phyloP scores from a whole-genome alignment of 352 stramenopile genomes.

The Pythium guiyangense region DNA sequence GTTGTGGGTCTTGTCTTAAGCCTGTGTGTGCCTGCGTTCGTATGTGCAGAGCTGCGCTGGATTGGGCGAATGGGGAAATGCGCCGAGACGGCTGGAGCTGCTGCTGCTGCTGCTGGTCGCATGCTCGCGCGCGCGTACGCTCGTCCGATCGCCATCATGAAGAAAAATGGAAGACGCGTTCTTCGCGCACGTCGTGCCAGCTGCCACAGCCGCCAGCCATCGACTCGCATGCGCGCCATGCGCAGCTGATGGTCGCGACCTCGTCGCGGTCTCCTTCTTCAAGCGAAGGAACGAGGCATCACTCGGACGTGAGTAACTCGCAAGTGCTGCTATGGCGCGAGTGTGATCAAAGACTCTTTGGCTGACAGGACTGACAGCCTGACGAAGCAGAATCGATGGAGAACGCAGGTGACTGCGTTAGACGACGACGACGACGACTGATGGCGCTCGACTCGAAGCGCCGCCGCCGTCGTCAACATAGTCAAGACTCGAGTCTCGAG shows the following conservation, averaged over 20 bases:
- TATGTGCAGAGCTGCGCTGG: neutral
- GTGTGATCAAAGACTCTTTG: too few species aligned
- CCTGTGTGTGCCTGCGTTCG: neutral
- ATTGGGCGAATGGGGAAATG: constrained; percentile 6
- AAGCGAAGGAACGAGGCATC: constrained; percentile 1
- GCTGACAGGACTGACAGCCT: too few species aligned
- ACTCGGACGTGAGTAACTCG: constrained; percentile 6
- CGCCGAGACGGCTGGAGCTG: neutral
- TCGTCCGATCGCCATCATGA: neutral
- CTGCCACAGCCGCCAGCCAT: neutral
- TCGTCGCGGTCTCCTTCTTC: neutral
- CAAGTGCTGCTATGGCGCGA: neutral
- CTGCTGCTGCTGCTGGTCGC: neutral
- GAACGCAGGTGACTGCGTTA: too few species aligned
- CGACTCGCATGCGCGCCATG: neutral
- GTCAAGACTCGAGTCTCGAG: too few species aligned
- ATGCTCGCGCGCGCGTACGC: neutral
- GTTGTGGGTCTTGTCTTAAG: neutral
- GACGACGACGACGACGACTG: too few species aligned
- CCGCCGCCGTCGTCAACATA: too few species aligned
- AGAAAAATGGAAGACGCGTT: neutral
- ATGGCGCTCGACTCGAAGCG: too few species aligned
- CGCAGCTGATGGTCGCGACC: neutral
- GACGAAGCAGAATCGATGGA: too few species aligned
- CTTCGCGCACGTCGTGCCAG: neutral